Evolutionary conservation across 2,329 filamentous ascomycete genomes (phyloP).

Genomic region (Alternaria conjuncta): DNA sequence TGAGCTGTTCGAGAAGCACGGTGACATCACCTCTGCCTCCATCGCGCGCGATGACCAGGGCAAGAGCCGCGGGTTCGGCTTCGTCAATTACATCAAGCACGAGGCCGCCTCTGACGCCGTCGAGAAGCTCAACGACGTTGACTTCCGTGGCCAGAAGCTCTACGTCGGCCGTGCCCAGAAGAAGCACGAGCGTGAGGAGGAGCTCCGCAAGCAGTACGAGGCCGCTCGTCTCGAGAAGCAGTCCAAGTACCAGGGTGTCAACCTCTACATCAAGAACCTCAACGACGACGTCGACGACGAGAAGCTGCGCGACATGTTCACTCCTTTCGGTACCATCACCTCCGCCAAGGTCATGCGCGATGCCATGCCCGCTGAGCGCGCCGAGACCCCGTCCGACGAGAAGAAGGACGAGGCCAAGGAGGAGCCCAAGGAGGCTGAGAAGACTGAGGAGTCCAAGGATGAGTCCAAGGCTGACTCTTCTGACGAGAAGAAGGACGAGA

Average conservation of each 20-base stretch:
- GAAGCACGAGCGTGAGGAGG: conserved; percentile 99
- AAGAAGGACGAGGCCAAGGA: conserved; percentile 58
- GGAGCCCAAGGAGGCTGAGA: conserved; percentile 57
- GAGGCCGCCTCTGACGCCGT: conserved; percentile 86
- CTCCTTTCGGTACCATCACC: conserved; percentile 91
- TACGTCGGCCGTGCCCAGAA: conserved; percentile 99
- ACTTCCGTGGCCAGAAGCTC: conserved; percentile 92
- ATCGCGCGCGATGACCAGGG: conserved; percentile 87
- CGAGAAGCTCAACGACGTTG: conserved; percentile 87
- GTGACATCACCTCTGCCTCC: conserved; percentile 93
- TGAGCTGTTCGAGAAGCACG: conserved; percentile 86
- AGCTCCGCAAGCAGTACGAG: conserved; percentile 98
- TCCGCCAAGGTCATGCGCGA: conserved; percentile 99
- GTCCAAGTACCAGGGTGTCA: conserved; percentile 99
- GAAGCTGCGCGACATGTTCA: conserved; percentile 93
- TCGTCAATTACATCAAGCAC: conserved; percentile 94
- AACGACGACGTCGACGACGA: conserved; percentile 97
- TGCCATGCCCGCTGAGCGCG: conserved; percentile 60
- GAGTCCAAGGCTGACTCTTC: conserved; percentile 66
- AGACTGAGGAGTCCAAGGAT: conserved; percentile 66
- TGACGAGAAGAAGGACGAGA: conserved; percentile 64
- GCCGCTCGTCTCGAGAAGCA: conserved; percentile 97
- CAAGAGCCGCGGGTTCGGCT: conserved; percentile 94
- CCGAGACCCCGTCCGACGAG: conserved; percentile 54
- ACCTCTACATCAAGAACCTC: conserved; percentile 99